These are phyloP conservation scores for Xylariaceae sp. DNA, from an alignment of 2,329 filamentous ascomycete species.

Conservation along the genomic window DNA sequence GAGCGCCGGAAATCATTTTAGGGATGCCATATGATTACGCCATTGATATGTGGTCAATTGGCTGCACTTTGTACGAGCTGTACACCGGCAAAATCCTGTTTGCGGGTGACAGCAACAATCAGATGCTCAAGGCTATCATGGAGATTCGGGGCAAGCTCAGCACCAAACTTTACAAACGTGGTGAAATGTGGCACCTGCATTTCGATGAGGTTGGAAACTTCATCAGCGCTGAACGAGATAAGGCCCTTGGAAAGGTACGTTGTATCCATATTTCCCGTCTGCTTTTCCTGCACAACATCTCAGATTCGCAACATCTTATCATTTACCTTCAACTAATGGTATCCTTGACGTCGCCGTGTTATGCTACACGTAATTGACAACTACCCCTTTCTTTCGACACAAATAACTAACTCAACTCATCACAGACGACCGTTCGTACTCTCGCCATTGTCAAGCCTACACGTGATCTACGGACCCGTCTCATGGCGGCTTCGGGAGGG, in stretches of 20 bases:
- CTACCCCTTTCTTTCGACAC: neutral
- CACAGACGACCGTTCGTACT: conserved; percentile 60
- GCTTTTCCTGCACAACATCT: conserved; percentile 7
- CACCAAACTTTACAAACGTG: conserved; percentile 79
- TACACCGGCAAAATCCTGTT: conserved; percentile 98
- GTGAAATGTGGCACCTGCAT: conserved; percentile 67
- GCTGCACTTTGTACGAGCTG: conserved; percentile 92
- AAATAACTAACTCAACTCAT: conserved; percentile 9
- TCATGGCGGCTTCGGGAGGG: conserved; percentile 67
- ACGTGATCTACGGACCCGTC: conserved; percentile 73
- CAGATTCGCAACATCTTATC: neutral
- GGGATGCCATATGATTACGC: conserved; percentile 94
- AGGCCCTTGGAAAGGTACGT: conserved; percentile 72
- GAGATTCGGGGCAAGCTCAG: conserved; percentile 91
- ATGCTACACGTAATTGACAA: neutral
- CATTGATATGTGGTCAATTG: conserved; percentile 96
- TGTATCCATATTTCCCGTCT: conserved; percentile 20
- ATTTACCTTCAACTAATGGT: neutral
- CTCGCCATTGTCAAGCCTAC: conserved; percentile 68
- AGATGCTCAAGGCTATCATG: conserved; percentile 96
- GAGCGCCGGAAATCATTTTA: conserved; percentile 92
- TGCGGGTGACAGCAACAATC: conserved; percentile 91
- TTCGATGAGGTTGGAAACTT: conserved; percentile 85
- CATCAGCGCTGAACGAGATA: conserved; percentile 77
- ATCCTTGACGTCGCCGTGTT: neutral